Base-by-base conservation (phyloP, 1,284 basidiomycete species). In the Farysia itapuensis region DNA sequence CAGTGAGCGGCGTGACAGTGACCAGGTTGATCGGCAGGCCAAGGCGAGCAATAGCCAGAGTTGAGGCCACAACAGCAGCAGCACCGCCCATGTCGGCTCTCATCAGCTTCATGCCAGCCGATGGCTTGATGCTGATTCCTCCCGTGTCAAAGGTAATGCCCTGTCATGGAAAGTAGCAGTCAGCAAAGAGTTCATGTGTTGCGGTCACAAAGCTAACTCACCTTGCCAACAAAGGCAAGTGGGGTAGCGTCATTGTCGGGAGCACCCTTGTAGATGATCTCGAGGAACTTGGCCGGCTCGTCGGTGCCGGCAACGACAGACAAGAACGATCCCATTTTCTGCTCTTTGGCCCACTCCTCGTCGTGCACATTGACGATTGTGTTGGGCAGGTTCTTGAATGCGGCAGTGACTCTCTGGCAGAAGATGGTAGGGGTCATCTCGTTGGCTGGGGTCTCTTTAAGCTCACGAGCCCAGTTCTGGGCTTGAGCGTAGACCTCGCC, bases 301-400 rank as follows among this genome's bases (percentile, higher is more conserved):
- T 84, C 80, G 6, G 87, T 86, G 22, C 90, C 90, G 48, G 85
- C 84, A 7, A 88, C 85, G 5, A 94, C 90, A 1, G 89, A 90
- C 20, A 94, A 83, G 83, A 93, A 92, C 2, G 86, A 85, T 64
- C 85, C 86, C 90, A 92, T 92, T 48, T 85, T 85, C 79, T 88
- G 86, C 76, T 86, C 81, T 43, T 83, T 81, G 11, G 88, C 88
- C 89, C 90, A 92, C 86, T 86, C 86, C 80, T 86, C 84, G 64
- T 93, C 89, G 35, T 81, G 85, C 13, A 88, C 83, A 32, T 84
- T 81, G 38, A 91, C 80, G 64, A 86, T 80, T 6, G 88, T 84
- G 64, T 89, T 86, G 7, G 82, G 78, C 23, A 92, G 46, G 16
- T 83, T 84, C 24, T 81, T 78, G 61, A 91, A 87, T 45, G 85